These are phyloP conservation scores for Colletotrichum phormii DNA, from an alignment of 2,329 filamentous ascomycete species.

Conservation along the genomic window DNA sequence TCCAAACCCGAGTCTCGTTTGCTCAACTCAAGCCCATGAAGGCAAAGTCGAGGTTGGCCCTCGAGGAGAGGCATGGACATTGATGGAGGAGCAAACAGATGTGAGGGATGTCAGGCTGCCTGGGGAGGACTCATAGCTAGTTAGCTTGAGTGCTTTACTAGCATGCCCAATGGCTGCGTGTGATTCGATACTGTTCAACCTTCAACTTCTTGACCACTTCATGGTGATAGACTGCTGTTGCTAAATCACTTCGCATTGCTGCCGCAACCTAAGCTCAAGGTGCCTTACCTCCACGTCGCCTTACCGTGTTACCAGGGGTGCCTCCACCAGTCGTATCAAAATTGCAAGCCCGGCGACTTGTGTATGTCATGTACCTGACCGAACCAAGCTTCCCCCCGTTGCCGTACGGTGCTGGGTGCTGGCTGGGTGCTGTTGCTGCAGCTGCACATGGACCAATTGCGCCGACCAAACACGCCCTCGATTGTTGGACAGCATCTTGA, in stretches of 20 bases:
- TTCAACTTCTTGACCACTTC: background rate
- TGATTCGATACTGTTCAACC: background rate
- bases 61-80: background rate
- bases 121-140: background rate
- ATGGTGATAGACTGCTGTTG: background rate
- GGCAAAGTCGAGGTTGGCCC: too few species aligned
- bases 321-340: constrained; percentile 19
- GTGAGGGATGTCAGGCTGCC: background rate
- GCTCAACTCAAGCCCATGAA: background rate
- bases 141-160: background rate
- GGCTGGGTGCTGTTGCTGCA: background rate
- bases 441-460: background rate
- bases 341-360: constrained; percentile 5
- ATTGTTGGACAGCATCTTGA: background rate
- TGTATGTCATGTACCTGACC: constrained; percentile 6
- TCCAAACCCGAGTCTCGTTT: background rate
- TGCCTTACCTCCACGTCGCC: constrained; percentile 17
- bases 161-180: background rate
- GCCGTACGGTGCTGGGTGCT: background rate
- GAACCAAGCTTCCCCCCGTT: background rate
- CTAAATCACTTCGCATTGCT: constrained; percentile 1
- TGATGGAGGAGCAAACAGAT: background rate
- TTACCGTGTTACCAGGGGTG: constrained; percentile 19
- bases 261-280: constrained; percentile 1
- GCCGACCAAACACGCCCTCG: background rate